A percentile compares a stretch with the other conserved stretches of the same genome.
Conservation (phyloP, 1,284 basidiomycete genomes). For the Malassezia dermatis region DNA sequence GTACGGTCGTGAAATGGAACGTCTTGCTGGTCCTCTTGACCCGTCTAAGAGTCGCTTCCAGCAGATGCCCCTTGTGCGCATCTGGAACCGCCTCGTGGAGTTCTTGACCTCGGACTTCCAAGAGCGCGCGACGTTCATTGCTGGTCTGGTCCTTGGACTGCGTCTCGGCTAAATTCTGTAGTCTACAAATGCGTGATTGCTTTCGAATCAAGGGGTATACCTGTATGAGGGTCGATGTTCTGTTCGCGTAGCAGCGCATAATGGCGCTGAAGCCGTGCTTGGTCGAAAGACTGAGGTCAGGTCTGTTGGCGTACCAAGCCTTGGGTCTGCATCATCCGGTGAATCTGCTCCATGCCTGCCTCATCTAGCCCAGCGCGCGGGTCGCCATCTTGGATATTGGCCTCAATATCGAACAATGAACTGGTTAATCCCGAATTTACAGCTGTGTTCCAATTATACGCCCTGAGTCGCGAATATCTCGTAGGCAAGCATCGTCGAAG, state of each 20-base stretch:
- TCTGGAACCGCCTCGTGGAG: slow-evolving; percentile 65
- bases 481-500: neutral
- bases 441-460: slow-evolving; percentile 26
- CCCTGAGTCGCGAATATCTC: neutral
- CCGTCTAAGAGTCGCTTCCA: slow-evolving; percentile 11
- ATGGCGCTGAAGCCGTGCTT: slow-evolving; percentile 39
- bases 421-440: slow-evolving; percentile 24
- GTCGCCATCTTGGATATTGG: slow-evolving; percentile 32
- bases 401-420: slow-evolving; percentile 36
- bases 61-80: slow-evolving; percentile 45
- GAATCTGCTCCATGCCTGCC: slow-evolving; percentile 29
- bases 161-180: slow-evolving; percentile 49
- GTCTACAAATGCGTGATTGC: slow-evolving; percentile 27
- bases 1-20: slow-evolving; percentile 67
- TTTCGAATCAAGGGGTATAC: slow-evolving; percentile 38
- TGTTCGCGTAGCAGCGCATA: slow-evolving; percentile 26
- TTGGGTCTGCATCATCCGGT: slow-evolving; percentile 30
- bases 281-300: slow-evolving; percentile 29
- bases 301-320: slow-evolving; percentile 20
- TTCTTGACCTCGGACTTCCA: slow-evolving; percentile 91
- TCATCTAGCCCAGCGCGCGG: slow-evolving; percentile 31
- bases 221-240: slow-evolving; percentile 41
- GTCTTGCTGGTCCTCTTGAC: slow-evolving; percentile 52
- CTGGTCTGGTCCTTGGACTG: slow-evolving; percentile 52
- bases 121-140: slow-evolving; percentile 54